These are phyloP conservation scores for Xylariaceae sp. DNA, from an alignment of 2,329 filamentous ascomycete genomes.

Conservation along the genomic window DNA sequence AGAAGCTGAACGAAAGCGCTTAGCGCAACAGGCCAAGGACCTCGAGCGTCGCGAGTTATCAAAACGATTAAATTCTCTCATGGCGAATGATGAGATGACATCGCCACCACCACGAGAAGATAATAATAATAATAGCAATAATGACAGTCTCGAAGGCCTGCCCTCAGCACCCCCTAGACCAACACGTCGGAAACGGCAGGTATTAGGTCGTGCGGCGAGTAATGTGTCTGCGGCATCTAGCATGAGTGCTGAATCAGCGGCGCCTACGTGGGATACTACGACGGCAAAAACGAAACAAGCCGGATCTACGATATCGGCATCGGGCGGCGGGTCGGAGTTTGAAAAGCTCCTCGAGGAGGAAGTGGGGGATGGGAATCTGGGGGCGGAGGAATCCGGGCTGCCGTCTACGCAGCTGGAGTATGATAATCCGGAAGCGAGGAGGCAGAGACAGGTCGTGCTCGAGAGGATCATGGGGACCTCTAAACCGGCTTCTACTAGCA, in stretches of 20 bases:
- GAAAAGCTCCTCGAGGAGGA: slow-evolving; percentile 20
- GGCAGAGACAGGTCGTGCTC: slow-evolving; percentile 27
- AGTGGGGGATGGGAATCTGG: slow-evolving; percentile 5
- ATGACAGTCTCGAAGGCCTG: background rate
- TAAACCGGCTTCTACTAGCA: background rate
- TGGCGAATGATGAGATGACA: slow-evolving; percentile 16
- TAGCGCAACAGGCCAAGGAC: slow-evolving; percentile 16
- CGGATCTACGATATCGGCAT: slow-evolving; percentile 12
- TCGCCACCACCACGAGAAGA: slow-evolving; percentile 12
- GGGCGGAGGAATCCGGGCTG: slow-evolving; percentile 26
- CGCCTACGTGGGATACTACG: slow-evolving; percentile 16
- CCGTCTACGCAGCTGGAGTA: slow-evolving; percentile 51
- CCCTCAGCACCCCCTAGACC: slow-evolving; percentile 9
- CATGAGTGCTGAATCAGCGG: slow-evolving; percentile 39
- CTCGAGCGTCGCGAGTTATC: slow-evolving; percentile 25
- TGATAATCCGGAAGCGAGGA: slow-evolving; percentile 44
- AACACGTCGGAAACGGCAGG: slow-evolving; percentile 39
- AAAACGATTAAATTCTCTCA: slow-evolving; percentile 26
- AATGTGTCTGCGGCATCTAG: slow-evolving; percentile 50
- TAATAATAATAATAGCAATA: too few species aligned
- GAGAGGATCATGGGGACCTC: slow-evolving; percentile 20
- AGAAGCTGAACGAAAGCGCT: slow-evolving; percentile 20
- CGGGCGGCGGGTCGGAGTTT: slow-evolving; percentile 3
- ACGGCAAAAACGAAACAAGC: slow-evolving; percentile 6
- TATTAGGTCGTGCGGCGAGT: slow-evolving; percentile 54